Evolutionary conservation across 352 stramenopile genomes (phyloP), one percentile per base, ranked within the genome.

Genomic region (Pythium aquatile): DNA sequence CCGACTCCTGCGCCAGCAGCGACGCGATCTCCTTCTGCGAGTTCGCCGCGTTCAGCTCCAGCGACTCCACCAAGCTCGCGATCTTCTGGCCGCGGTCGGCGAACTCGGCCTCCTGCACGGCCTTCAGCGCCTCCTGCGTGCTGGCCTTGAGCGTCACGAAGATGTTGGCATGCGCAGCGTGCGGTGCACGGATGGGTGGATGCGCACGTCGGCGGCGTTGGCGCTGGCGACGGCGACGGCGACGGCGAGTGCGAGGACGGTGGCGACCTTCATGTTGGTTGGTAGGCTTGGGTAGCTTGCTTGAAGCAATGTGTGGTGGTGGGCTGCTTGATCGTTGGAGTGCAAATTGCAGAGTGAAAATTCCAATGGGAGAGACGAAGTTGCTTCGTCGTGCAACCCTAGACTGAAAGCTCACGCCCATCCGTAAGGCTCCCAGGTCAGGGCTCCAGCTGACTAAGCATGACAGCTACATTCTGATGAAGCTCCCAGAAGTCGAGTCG

Each of bases 141-240:
- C 51, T 48, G 24, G 58, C 54, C 47, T 63, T 67, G 40, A 76
- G 49, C 32, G 65, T 77, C 24, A 74, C 64, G 33, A 79, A 66
- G 49, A 79, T 28, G 60, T 79, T 76, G 33, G 72, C 66, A 14
- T 24, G 5, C 54, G 60, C 1, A 79, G 62, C 17, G 53, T 39
- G 35, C 65, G 69, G 59, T 77, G 70, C 11, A 77, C 72, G 2
- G 26, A 37, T 9, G 65, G 69, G 61, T 75, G 10, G 17, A 55
- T 14, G 8, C 26, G 17, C 5, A 37, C 8, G 20, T 39, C 40
- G 13, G 30, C 9, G 8, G 24, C 42, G 46, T n/a, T 40, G 55
- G 35, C 53, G 52, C 47, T 51, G 33, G 46, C 46, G n/a, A n/a
- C n/a, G n/a, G n/a, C n/a, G n/a, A n/a, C n/a, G n/a, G n/a, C n/a